A percentile compares a stretch with the other conserved stretches of the same genome.
Evolutionary conservation across 2,329 filamentous ascomycete genomes (phyloP).

Genomic region (Aspergillus sp.): DNA sequence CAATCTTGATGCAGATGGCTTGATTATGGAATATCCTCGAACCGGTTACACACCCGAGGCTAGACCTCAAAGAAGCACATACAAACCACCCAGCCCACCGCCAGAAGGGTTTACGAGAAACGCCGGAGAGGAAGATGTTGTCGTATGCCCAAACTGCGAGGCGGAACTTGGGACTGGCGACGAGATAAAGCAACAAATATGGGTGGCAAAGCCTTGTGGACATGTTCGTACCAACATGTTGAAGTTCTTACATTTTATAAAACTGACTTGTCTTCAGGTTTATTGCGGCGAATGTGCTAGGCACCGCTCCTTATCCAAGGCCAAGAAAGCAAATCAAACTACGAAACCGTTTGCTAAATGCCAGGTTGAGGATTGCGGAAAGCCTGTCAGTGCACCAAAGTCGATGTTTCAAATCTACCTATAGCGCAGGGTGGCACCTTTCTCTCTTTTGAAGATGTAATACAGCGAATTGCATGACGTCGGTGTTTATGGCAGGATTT

Average conservation of each 20-base stretch:
- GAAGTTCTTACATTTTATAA: background rate
- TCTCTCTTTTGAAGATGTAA: conserved; percentile 3
- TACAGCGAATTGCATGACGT: conserved; percentile 3
- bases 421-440: conserved; percentile 23
- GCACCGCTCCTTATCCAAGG: conserved; percentile 32
- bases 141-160: conserved; percentile 82
- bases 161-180: conserved; percentile 75
- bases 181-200: conserved; percentile 74
- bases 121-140: conserved; percentile 64
- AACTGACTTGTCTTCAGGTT: conserved; percentile 28
- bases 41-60: conserved; percentile 38
- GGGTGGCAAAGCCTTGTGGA: conserved; percentile 85
- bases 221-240: conserved; percentile 60
- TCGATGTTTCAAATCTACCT: conserved; percentile 46
- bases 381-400: conserved; percentile 31
- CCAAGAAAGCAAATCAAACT: conserved; percentile 27
- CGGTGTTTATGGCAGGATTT: conserved; percentile 2
- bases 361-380: conserved; percentile 38
- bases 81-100: conserved; percentile 62
- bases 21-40: conserved; percentile 32
- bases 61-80: conserved; percentile 22
- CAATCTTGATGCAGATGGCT: conserved; percentile 11
- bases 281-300: conserved; percentile 46
- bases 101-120: conserved; percentile 76
- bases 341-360: conserved; percentile 41